These are phyloP conservation scores for Verbascum thapsus DNA, from an alignment of 257 asterid species.

Conservation along the genomic window DNA sequence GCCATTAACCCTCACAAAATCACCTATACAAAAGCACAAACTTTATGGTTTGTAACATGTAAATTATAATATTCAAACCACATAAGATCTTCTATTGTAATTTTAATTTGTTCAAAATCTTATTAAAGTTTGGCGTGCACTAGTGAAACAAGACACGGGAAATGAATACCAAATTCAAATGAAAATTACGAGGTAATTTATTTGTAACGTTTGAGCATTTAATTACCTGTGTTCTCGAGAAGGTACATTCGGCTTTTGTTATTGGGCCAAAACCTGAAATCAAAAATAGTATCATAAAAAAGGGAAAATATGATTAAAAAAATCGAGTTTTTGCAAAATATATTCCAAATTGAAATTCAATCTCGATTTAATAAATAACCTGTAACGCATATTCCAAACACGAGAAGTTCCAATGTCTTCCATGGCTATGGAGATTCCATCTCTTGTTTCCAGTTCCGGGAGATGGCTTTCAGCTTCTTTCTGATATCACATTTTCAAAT, in stretches of 20 bases:
- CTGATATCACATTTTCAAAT: slow-evolving; percentile 38
- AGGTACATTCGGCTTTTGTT: slow-evolving; percentile 97
- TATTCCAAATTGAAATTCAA: background rate
- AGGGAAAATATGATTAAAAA: background rate
- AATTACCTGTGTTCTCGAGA: slow-evolving; percentile 82
- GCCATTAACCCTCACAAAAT: slow-evolving; percentile 62
- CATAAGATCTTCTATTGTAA: too few species aligned
- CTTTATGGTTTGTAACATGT: background rate
- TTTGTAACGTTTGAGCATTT: too few species aligned
- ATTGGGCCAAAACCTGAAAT: slow-evolving; percentile 73
- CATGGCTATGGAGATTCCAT: slow-evolving; percentile 84
- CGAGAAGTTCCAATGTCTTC: slow-evolving; percentile 90
- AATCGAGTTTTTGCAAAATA: background rate
- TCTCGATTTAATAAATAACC: slow-evolving; percentile 38
- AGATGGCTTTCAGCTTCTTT: slow-evolving; percentile 93
- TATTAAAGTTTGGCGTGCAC: too few species aligned
- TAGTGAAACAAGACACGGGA: too few species aligned
- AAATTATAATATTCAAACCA: too few species aligned
- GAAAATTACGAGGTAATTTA: too few species aligned
- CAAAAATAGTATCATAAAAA: background rate
- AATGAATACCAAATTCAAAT: too few species aligned
- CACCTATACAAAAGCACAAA: slow-evolving; percentile 39
- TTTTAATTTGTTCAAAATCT: too few species aligned
- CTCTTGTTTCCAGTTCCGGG: slow-evolving; percentile 86
- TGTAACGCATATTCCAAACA: slow-evolving; percentile 83